Base-by-base conservation (phyloP, 768 basidiomycete genomes). In the Phaffia australis region DNA sequence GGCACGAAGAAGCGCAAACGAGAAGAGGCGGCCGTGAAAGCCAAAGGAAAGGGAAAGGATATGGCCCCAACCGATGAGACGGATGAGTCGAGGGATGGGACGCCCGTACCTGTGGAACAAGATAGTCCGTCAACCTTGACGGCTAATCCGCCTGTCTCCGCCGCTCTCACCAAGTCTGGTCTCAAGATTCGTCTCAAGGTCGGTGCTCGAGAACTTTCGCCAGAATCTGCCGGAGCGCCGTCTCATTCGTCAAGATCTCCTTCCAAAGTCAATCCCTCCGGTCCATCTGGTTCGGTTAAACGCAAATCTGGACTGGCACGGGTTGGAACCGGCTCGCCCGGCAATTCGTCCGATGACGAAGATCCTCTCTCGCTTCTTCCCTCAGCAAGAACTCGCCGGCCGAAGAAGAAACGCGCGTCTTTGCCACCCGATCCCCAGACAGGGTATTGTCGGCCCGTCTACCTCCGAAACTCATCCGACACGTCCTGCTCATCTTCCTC, bases 121-220 rank as follows among this genome's bases (percentile, higher is more conserved):
- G 35, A 42, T 42, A 11, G 35, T 42, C 4, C 11, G 35, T 42
- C 35, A 11, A 42, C 35, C 11, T 56, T 54, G 14, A n/a, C 55
- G 8, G 18, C 42, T 11, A 42, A 42, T 11, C 35, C 4, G 35
- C 6, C 35, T 42, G 35, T 11, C 11, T 11, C 35, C 14, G 25
- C 27, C 19, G 23, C 54, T 29, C 3, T 54, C 23, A 16, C 23
- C 2, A 27, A 35, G 11, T 23, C 32, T 47, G 63, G 63, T n/a
- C 27, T 67, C 32, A 63, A 62, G 52, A 67, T 67, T 35, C 54
- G 56, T 42, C 66, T 67, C 55, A 67, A 63, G 60, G 55, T 67
- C 48, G 35, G 35, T 42, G 35, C 35, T 11, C 35, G 35, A 11
- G 35, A 42, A 42, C 49, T 27, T 16, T 54, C 35, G 18, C 35